phyloP scores from a whole-genome alignment of 371 early-diverging fungal species.

The Rhizopus stolonifer region DNA sequence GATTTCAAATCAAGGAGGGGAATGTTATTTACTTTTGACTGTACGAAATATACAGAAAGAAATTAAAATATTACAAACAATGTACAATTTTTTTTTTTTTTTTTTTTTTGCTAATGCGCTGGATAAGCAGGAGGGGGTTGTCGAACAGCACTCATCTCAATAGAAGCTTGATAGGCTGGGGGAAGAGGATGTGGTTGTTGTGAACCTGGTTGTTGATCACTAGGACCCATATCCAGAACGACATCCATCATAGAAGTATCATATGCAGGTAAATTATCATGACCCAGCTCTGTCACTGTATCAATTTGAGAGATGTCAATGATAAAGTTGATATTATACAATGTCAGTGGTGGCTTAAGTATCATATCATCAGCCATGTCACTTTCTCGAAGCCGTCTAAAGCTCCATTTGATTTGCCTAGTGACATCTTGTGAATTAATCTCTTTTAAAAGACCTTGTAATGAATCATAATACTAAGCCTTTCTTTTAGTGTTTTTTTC shows the following conservation, averaged over 20 bases:
- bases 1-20: too few relatives aligned
- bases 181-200: constrained; percentile 11
- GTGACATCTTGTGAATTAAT: constrained; percentile 29
- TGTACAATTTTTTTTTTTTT: too few relatives aligned
- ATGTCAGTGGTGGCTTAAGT: constrained; percentile 14
- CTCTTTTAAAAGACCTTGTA: constrained; percentile 35
- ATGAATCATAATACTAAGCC: constrained; percentile 31
- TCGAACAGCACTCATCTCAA: constrained; percentile 3
- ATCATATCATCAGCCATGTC: constrained; percentile 28
- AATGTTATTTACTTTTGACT: too few relatives aligned
- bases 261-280: constrained; percentile 34
- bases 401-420: constrained; percentile 36
- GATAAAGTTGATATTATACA: constrained; percentile 27
- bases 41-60: too few relatives aligned
- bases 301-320: constrained; percentile 36
- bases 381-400: constrained; percentile 27
- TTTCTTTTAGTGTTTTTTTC: too few relatives aligned
- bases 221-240: constrained; percentile 40
- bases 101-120: too few relatives aligned
- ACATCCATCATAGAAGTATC: constrained; percentile 30
- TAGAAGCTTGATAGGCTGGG: constrained; percentile 14
- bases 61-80: too few relatives aligned
- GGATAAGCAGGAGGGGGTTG: constrained; percentile 21
- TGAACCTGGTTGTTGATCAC: background rate
- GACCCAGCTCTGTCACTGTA: constrained; percentile 23